Percentiles rank a stretch among this genome's conserved stretches.
phyloP scores from a whole-genome alignment of 257 asterid species.

The Oldenlandia corymbosa region DNA sequence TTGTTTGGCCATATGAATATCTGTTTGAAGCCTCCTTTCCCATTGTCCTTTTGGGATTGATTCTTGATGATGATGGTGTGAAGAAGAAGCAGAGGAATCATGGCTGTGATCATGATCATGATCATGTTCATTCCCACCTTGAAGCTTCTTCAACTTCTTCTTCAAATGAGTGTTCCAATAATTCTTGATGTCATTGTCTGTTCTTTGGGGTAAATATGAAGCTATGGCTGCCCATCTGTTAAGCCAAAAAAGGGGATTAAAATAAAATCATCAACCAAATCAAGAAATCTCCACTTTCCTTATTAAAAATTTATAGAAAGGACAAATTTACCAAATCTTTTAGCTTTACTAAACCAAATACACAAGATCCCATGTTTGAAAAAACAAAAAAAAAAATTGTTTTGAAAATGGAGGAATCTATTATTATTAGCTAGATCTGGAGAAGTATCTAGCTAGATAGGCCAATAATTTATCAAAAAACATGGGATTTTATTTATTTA shows the following conservation, averaged over 20 bases:
- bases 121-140: constrained; percentile 31
- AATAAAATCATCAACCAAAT: no score
- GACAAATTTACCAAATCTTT: background rate
- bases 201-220: constrained; percentile 72
- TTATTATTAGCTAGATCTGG: no score
- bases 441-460: no score
- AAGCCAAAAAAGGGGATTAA: background rate
- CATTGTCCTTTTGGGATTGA: constrained; percentile 66
- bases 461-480: no score
- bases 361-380: constrained; percentile 8
- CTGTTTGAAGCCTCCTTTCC: constrained; percentile 93
- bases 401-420: no score
- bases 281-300: background rate
- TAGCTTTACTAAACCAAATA: background rate
- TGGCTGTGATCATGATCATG: no score
- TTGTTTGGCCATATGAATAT: constrained; percentile 76
- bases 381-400: no score
- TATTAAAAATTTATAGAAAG: no score
- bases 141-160: constrained; percentile 50
- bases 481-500: background rate
- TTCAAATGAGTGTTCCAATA: constrained; percentile 85
- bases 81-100: constrained; percentile 18
- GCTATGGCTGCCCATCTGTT: constrained; percentile 97
- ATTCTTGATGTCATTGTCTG: constrained; percentile 84
- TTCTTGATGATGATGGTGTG: constrained; percentile 19